Conservation (phyloP, 306 rosid species). For the Trifolium fragiferum region DNA sequence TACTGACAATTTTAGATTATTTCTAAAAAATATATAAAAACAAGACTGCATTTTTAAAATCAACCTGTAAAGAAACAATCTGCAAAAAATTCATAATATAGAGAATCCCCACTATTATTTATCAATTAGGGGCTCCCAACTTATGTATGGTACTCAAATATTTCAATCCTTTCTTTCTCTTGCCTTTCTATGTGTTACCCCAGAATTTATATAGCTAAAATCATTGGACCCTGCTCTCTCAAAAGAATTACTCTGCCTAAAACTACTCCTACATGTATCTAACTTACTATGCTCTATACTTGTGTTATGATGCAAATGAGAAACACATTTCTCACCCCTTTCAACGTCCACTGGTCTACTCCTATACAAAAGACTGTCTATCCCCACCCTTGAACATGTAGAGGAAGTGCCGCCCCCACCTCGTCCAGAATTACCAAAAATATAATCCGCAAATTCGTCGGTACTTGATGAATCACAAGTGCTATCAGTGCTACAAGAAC, state of each 20-base stretch:
- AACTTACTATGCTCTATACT: constrained; percentile 56
- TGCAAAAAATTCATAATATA: neutral
- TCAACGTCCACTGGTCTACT: constrained; percentile 24
- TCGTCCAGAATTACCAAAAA: constrained; percentile 63
- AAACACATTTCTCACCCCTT: constrained; percentile 36
- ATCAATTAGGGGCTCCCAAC: constrained; percentile 40
- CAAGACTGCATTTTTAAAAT: neutral
- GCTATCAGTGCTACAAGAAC: constrained; percentile 84
- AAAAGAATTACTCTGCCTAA: constrained; percentile 52
- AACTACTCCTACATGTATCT: constrained; percentile 56
- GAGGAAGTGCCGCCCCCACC: constrained; percentile 48
- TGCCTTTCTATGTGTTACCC: constrained; percentile 52
- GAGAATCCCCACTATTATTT: constrained; percentile 48
- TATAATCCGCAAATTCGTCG: constrained; percentile 75
- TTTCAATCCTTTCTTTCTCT: constrained; percentile 52
- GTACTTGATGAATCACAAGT: constrained; percentile 61
- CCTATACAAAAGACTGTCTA: constrained; percentile 42
- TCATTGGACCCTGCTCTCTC: constrained; percentile 54
- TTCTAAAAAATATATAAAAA: neutral
- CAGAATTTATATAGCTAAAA: constrained; percentile 50
- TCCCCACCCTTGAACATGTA: constrained; percentile 22
- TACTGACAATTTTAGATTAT: neutral
- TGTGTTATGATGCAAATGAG: constrained; percentile 59
- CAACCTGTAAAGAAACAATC: neutral
- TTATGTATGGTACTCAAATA: constrained; percentile 36